A percentile compares a stretch with the other conserved stretches of the same genome.
phyloP scores from a whole-genome alignment of 805 yeast genomes.

The Yamadazyma sp. region DNA sequence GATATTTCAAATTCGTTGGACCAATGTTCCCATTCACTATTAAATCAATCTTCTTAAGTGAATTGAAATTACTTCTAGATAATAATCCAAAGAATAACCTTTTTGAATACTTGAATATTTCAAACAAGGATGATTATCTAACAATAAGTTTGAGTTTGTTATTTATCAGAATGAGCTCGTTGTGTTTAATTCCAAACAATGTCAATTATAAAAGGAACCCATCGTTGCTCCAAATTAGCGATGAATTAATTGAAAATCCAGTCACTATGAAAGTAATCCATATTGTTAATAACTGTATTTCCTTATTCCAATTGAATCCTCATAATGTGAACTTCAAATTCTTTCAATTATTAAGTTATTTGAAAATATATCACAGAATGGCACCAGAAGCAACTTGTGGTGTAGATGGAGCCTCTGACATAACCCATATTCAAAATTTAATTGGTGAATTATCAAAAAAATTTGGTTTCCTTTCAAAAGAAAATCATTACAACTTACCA shows the following conservation, averaged over 20 bases:
- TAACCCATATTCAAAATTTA: constrained; percentile 23
- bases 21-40: constrained; percentile 47
- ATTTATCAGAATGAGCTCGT: constrained; percentile 37
- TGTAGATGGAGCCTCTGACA: constrained; percentile 37
- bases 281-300: background rate
- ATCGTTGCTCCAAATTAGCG: background rate
- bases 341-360: constrained; percentile 11
- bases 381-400: constrained; percentile 39
- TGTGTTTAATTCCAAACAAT: constrained; percentile 11
- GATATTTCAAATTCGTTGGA: constrained; percentile 40
- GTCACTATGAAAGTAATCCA: constrained; percentile 2
- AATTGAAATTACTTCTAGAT: constrained; percentile 26
- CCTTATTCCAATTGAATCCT: background rate
- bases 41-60: constrained; percentile 26
- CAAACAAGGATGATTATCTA: constrained; percentile 36
- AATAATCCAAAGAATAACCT: constrained; percentile 19
- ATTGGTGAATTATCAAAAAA: constrained; percentile 16
- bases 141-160: constrained; percentile 34
- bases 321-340: constrained; percentile 1
- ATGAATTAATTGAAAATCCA: background rate
- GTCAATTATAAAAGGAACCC: background rate
- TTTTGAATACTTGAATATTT: constrained; percentile 23
- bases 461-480: background rate
- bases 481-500: constrained; percentile 2
- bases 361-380: constrained; percentile 23